Base-by-base conservation (phyloP, 2,329 filamentous ascomycete genomes). In the Aureobasidium vineae region DNA sequence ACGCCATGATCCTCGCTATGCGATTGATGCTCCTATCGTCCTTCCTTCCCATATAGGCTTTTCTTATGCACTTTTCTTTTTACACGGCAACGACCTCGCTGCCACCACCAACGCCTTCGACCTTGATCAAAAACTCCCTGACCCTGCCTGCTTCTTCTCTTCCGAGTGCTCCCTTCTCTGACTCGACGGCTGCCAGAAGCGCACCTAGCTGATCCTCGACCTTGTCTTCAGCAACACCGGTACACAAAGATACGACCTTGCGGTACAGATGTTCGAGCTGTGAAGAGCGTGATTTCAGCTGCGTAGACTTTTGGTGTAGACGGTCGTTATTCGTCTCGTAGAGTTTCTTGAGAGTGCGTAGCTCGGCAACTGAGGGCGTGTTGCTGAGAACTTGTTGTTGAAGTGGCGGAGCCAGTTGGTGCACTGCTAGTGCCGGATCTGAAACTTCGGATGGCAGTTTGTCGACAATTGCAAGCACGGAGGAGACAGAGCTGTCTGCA, bases 231-330 rank as follows among this genome's bases (percentile, higher is more conserved):
- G 86, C 84, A 40, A 93, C 90, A 10, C 87, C 88, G 0, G 92
- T 96, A 75, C 94, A 97, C 15, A 97, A 81, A 64, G 90, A 88
- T 28, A 99, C 92, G 36, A 98, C 91, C 70, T 89, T 90, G 31
- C 92, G 86, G 75, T 97, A 97, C 77, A 95, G 92, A 70, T 89
- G 83, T 73, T 97, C 94, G 3, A 96, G 83, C 64, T 97, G 92
- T 5, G 88, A 88, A 71, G 91, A 94, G 68, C 90, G 88, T 36
- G 89, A 88, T 75, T 91, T 89, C 10, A 99, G 83, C 6, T 85
- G 85, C 21, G 85, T 84, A 1, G 92, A 88, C 71, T 89, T 86
- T 60, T 86, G 85, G 63, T 86, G 81, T 15, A 95, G 86, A 21
- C 84, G 81, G 49, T 84, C 82, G 52, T 92, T 91, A 54, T 92